Evolutionary conservation across 2,329 filamentous ascomycete genomes (phyloP), one percentile per base, ranked within the genome.

Genomic region (Dothideomycetes sp.): DNA sequence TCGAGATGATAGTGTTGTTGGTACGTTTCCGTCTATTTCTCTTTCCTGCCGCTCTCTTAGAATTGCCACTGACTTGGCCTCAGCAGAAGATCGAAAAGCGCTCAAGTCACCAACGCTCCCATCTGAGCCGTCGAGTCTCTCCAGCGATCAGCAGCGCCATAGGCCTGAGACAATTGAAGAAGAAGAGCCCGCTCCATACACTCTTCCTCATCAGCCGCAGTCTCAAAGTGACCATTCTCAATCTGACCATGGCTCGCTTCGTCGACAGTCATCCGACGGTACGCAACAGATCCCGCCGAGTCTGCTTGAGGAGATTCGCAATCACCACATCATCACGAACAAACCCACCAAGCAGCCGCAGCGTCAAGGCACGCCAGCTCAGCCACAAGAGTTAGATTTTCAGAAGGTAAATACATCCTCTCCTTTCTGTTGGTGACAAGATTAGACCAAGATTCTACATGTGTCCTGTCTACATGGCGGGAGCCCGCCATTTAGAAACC

Each of bases 291-390:
- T 77, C 15, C 72, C 72, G 12, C 53, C 65, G 30, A 66, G 59
- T 30, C 59, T 77, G 3, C 59, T 75, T 2, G 70, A 75, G 37
- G 72, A 77, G 45, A 77, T 76, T 30, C 62, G 70, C 36, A 72
- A 70, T 43, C 69, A 72, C 43, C 66, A 70, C 29, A 64, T 46
- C 27, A 46, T 46, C 19, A 39, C 19, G 18, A 43, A 31, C 38
- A 43, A 42, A 12, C 19, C 32, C n/a, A 43, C 76, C 37, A 31
- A 32, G 29, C 22, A 27, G 22, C 22, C 22, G 7, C 7, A 7
- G 22, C 22, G 22, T 27, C 7, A 7, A 7, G 22, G 7, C 22
- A 12, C 12, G 22, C 22, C 22, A 7, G 22, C 22, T 7, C 7
- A 7, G 7, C 7, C 7, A 27, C 22, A 27, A 27, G 7, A 27